Base-by-base conservation (phyloP, 176 grass and related monocot genomes). In the Eremochloa ophiuroides region DNA sequence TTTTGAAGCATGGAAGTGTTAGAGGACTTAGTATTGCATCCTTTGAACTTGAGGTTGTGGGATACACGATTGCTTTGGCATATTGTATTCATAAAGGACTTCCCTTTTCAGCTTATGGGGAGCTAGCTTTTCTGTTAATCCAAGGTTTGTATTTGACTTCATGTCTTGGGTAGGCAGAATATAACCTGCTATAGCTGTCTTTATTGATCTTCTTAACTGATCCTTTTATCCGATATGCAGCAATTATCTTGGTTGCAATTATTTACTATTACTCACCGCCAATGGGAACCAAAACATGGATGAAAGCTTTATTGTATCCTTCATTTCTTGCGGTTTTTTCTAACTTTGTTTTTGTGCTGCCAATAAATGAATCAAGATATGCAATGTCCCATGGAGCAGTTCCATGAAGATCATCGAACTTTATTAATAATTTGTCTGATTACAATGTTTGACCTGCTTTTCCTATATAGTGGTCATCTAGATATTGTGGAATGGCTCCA, bases 41-140 rank as follows among this genome's bases (percentile, higher is more conserved):
- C 56, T 98, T 95, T 88, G 93, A 98, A 80, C 91, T 98, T 73
- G 96, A 98, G 85, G 85, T 95, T 12, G 85, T 95, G 27, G 96
- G 96, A 56, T 98, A 98, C 71, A 98, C 90, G 0, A 98, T 98
- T 93, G 89, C 96, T 88, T 80, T 98, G 79, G 88, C 96, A 50
- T 98, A 98, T 88, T 98, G 93, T 91, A 83, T 98, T 81, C 92
- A 98, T 84, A 98, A 98, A 87, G 90, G 86, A 83, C 78, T 98
- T 77, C 85, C 96, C 7, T 98, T 98, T 81, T 98, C 96, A 73
- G 93, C 93, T 35, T 98, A 98, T 85, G 96, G 96, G 41, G 96
- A 98, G 53, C 87, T 98, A 71, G 86, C 76, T 71, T 98, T 95
- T 76, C 93, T 98, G 61, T 84, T 98, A 71, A 89, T 95, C 81